These are phyloP conservation scores for Pogostemon cablin DNA, from an alignment of 257 asterid species.

Conservation along the genomic window DNA sequence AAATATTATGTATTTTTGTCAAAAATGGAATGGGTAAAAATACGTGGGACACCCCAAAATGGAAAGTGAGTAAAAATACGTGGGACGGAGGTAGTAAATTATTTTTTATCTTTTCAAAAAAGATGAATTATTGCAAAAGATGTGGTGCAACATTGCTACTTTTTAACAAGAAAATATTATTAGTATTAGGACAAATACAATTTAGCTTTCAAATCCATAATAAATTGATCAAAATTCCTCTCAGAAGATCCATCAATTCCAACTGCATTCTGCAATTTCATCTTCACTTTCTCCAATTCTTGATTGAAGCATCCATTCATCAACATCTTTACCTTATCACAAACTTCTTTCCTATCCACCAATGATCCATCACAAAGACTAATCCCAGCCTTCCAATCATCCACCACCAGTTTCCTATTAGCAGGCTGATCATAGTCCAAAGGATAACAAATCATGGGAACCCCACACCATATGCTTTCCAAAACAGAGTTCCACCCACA, in stretches of 20 bases:
- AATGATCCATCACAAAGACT: constrained; percentile 47
- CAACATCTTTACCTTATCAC: constrained; percentile 14
- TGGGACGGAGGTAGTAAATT: too few relatives aligned
- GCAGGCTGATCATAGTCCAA: constrained; percentile 27
- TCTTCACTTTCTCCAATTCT: constrained; percentile 15
- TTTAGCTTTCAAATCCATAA: constrained; percentile 34
- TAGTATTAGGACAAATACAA: neutral
- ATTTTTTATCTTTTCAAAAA: too few relatives aligned
- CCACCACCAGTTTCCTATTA: constrained; percentile 49
- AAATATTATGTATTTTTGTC: too few relatives aligned
- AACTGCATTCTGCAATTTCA: constrained; percentile 13
- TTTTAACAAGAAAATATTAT: neutral
- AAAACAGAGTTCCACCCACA: constrained; percentile 47
- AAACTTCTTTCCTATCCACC: constrained; percentile 36
- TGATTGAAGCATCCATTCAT: constrained; percentile 31
- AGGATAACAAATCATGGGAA: constrained; percentile 34
- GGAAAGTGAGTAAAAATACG: too few relatives aligned
- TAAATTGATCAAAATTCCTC: constrained; percentile 29
- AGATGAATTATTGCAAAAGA: neutral
- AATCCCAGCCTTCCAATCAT: constrained; percentile 55
- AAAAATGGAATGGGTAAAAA: too few relatives aligned
- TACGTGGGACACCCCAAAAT: too few relatives aligned
- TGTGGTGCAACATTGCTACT: neutral
- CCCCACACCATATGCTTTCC: constrained; percentile 47
- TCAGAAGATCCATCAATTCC: constrained; percentile 35